Conservation (phyloP, 2,329 filamentous ascomycete species). For the Neonectria ditissima region DNA sequence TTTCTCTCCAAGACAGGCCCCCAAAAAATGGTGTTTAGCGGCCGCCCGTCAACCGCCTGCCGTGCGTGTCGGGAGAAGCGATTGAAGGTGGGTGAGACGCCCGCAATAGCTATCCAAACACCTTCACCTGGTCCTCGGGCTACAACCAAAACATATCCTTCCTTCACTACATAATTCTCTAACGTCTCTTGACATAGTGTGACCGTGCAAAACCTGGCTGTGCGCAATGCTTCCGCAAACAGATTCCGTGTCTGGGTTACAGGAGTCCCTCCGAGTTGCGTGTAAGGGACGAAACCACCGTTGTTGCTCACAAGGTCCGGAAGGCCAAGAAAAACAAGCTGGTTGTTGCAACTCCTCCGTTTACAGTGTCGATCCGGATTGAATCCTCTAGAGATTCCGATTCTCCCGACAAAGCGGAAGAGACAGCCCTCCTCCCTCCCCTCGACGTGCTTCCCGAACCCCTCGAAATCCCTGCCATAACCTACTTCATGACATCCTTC, state of each 20-base stretch:
- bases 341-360: too few relatives aligned
- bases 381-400: too few relatives aligned
- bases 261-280: slow-evolving; percentile 40
- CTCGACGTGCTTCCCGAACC: slow-evolving; percentile 13
- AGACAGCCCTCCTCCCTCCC: background rate
- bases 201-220: slow-evolving; percentile 42
- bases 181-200: slow-evolving; percentile 33
- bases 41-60: slow-evolving; percentile 45
- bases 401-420: background rate
- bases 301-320: slow-evolving; percentile 34
- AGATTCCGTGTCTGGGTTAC: slow-evolving; percentile 42
- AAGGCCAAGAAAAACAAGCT: slow-evolving; percentile 9
- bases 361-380: background rate
- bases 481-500: slow-evolving; percentile 43
- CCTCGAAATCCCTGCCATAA: slow-evolving; percentile 28
- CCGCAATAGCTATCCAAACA: too few relatives aligned
- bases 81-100: slow-evolving; percentile 43
- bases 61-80: slow-evolving; percentile 43
- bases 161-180: background rate
- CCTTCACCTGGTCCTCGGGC: too few relatives aligned
- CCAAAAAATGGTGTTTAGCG: slow-evolving; percentile 45
- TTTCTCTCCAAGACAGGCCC: background rate
- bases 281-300: slow-evolving; percentile 43
- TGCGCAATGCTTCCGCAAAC: slow-evolving; percentile 45
- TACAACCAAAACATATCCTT: background rate